These are phyloP conservation scores for Cornus controversa DNA, from an alignment of 148 eudicot species.

Conservation along the genomic window DNA sequence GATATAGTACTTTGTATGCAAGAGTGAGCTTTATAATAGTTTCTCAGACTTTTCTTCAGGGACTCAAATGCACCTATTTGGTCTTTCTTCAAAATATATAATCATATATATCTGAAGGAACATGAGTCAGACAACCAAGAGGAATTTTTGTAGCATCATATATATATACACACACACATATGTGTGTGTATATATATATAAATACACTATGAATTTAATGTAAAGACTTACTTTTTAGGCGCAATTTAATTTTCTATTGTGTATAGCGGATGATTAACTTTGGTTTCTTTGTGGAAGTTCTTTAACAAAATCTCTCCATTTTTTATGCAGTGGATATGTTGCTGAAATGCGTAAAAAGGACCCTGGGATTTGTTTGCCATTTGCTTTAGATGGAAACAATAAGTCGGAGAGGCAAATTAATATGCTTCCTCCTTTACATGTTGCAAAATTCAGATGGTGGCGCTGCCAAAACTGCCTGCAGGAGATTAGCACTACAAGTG, in stretches of 20 bases:
- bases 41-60: neutral
- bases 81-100: slow-evolving; percentile 1
- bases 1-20: neutral
- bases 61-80: neutral
- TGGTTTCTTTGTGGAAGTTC: neutral
- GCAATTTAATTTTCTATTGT: neutral
- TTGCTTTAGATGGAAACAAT: slow-evolving; percentile 23
- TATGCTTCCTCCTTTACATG: slow-evolving; percentile 51
- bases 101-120: neutral
- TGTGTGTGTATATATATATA: neutral
- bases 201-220: too few species aligned
- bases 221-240: too few species aligned
- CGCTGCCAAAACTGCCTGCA: slow-evolving; percentile 40
- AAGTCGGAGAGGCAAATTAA: slow-evolving; percentile 18
- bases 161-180: too few species aligned
- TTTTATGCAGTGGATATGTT: slow-evolving; percentile 60
- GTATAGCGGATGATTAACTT: neutral
- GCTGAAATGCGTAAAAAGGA: slow-evolving; percentile 58
- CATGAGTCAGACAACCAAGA: neutral
- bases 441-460: slow-evolving; percentile 62
- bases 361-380: slow-evolving; percentile 49
- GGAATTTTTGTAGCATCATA: neutral
- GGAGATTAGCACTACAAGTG: slow-evolving; percentile 21
- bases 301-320: neutral
- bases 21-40: neutral